These are phyloP conservation scores for Podila clonocystis DNA, from an alignment of 192 early-diverging fungal species.

Conservation along the genomic window DNA sequence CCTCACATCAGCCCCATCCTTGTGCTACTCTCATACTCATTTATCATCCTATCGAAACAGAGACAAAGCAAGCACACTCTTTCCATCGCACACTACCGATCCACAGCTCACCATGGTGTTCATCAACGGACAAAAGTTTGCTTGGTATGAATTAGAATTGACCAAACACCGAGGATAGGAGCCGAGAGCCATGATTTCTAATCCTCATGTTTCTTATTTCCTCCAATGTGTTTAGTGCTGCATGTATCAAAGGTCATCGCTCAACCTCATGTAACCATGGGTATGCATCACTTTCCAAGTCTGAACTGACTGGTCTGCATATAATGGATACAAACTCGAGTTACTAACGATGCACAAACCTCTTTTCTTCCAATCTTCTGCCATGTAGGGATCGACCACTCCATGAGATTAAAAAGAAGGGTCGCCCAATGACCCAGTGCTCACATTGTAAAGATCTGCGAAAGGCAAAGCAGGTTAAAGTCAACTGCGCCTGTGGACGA, in stretches of 20 bases:
- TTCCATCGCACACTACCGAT: too few relatives aligned
- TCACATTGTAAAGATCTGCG: constrained; percentile 68
- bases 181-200: neutral
- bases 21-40: neutral
- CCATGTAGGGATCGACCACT: constrained; percentile 59
- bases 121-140: constrained; percentile 56
- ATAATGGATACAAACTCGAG: too few relatives aligned
- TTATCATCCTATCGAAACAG: neutral
- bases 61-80: too few relatives aligned
- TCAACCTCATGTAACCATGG: constrained; percentile 45
- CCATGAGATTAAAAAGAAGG: constrained; percentile 74
- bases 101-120: constrained; percentile 8
- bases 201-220: neutral
- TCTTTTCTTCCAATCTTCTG: too few relatives aligned
- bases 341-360: neutral
- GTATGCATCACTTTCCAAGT: constrained; percentile 3
- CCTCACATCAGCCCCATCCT: constrained; percentile 3
- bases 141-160: constrained; percentile 40
- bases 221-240: constrained; percentile 3
- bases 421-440: constrained; percentile 76
- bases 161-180: too few relatives aligned
- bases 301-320: neutral
- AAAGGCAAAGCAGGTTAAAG: constrained; percentile 71
- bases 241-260: constrained; percentile 50
- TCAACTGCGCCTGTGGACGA: constrained; percentile 67